Conservation (phyloP, 495 filamentous ascomycete genomes). For the Paragyromitra xinjiangensis region DNA sequence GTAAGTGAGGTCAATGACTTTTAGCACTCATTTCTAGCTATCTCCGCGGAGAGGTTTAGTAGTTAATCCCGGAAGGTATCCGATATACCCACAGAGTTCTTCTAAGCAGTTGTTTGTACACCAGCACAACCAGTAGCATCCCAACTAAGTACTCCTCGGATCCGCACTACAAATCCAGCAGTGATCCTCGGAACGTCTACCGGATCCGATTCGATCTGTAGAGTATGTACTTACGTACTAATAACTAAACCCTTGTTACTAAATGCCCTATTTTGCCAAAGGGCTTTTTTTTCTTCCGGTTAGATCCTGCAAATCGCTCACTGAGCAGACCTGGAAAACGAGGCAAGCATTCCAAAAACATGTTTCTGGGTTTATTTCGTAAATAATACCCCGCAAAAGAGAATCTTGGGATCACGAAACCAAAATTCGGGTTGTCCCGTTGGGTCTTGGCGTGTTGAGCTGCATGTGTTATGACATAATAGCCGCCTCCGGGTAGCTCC, state of each 20-base stretch:
- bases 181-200: background rate
- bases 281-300: background rate
- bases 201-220: background rate
- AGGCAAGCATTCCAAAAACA: background rate
- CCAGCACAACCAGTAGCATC: too few relatives aligned
- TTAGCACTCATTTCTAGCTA: background rate
- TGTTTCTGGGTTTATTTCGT: background rate
- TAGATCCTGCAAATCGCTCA: background rate
- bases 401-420: background rate
- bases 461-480: slow-evolving; percentile 19
- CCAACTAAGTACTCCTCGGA: background rate
- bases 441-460: background rate
- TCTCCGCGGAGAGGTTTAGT: background rate
- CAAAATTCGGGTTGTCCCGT: background rate
- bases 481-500: background rate
- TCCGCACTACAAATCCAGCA: background rate
- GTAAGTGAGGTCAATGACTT: slow-evolving; percentile 28
- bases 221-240: slow-evolving; percentile 5
- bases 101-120: too few relatives aligned
- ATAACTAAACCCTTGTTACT: background rate
- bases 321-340: too few relatives aligned
- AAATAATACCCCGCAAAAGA: slow-evolving; percentile 6
- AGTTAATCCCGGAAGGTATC: background rate
- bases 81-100: too few relatives aligned
- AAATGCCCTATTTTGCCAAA: background rate